A percentile compares a stretch with the other conserved stretches of the same genome.
These are phyloP conservation scores for Ogataea pilisensis DNA, from an alignment of 805 yeast species.

Conservation along the genomic window DNA sequence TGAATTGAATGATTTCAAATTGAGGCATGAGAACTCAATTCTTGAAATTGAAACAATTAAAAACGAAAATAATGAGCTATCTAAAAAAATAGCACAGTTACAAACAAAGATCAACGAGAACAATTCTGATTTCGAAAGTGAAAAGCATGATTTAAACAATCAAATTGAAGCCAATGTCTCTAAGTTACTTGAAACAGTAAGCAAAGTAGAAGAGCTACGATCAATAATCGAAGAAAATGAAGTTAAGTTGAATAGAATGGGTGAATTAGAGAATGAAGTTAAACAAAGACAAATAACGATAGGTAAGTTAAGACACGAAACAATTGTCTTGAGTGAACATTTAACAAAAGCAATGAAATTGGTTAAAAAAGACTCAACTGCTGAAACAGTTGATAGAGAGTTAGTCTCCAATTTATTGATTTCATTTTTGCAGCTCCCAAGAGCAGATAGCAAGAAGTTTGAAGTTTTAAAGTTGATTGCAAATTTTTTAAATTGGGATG, in stretches of 20 bases:
- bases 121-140: slow-evolving; percentile 19
- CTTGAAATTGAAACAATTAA: slow-evolving; percentile 27
- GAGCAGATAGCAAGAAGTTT: slow-evolving; percentile 92
- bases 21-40: slow-evolving; percentile 17
- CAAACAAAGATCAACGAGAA: slow-evolving; percentile 7
- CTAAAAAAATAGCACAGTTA: slow-evolving; percentile 16
- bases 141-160: slow-evolving; percentile 20
- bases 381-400: slow-evolving; percentile 82
- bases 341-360: slow-evolving; percentile 86
- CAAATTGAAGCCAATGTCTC: slow-evolving; percentile 19
- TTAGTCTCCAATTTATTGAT: slow-evolving; percentile 80
- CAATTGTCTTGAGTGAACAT: slow-evolving; percentile 90
- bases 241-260: slow-evolving; percentile 21
- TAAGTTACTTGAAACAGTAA: slow-evolving; percentile 21
- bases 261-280: slow-evolving; percentile 47
- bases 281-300: slow-evolving; percentile 72
- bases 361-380: slow-evolving; percentile 71
- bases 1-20: slow-evolving; percentile 35
- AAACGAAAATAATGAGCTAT: slow-evolving; percentile 22
- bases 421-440: slow-evolving; percentile 79
- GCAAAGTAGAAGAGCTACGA: slow-evolving; percentile 9
- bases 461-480: slow-evolving; percentile 86
- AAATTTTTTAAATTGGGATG: slow-evolving; percentile 85
- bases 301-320: slow-evolving; percentile 92
- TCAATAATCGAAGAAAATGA: slow-evolving; percentile 12